Percentiles rank a stretch among this genome's conserved stretches.
Conservation (phyloP, 2,329 filamentous ascomycete species). For the Talaromyces sp. region DNA sequence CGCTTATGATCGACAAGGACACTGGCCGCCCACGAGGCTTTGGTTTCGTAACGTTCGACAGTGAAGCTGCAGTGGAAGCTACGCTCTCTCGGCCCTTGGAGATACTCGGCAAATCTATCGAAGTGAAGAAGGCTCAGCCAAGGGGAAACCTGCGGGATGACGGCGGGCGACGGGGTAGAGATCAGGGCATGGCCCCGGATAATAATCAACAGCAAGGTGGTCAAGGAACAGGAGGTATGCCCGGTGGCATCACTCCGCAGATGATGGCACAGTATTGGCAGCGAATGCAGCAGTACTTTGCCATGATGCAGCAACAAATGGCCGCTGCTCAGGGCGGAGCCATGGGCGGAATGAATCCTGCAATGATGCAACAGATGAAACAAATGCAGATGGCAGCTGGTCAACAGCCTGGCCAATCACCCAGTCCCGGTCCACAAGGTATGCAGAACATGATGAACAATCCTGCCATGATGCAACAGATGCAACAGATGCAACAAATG, state of each 20-base stretch:
- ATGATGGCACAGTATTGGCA: slow-evolving; percentile 99
- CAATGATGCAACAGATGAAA: slow-evolving; percentile 72
- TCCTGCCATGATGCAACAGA: slow-evolving; percentile 70
- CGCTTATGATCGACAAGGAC: slow-evolving; percentile 99
- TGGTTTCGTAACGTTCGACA: slow-evolving; percentile 97
- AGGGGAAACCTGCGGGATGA: slow-evolving; percentile 89
- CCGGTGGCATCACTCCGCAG: slow-evolving; percentile 79
- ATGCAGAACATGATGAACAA: slow-evolving; percentile 57
- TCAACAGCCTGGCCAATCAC: slow-evolving; percentile 33
- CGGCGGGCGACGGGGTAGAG: slow-evolving; percentile 44
- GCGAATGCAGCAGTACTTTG: slow-evolving; percentile 95
- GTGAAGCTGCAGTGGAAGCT: slow-evolving; percentile 87
- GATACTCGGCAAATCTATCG: slow-evolving; percentile 93
- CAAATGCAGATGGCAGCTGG: slow-evolving; percentile 50
- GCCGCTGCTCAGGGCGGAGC: slow-evolving; percentile 50
- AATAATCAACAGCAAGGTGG: slow-evolving; percentile 45
- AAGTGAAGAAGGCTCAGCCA: slow-evolving; percentile 97
- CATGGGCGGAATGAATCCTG: slow-evolving; percentile 58
- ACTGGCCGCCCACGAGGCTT: slow-evolving; percentile 95
- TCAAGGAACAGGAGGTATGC: slow-evolving; percentile 39
- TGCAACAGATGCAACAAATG: slow-evolving; percentile 68
- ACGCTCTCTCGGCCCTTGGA: slow-evolving; percentile 80
- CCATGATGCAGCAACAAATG: slow-evolving; percentile 92
- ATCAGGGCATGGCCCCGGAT: slow-evolving; percentile 37
- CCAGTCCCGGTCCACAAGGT: slow-evolving; percentile 52